Conservation (phyloP, 805 yeast genomes). For the Priceomyces haplophilus region DNA sequence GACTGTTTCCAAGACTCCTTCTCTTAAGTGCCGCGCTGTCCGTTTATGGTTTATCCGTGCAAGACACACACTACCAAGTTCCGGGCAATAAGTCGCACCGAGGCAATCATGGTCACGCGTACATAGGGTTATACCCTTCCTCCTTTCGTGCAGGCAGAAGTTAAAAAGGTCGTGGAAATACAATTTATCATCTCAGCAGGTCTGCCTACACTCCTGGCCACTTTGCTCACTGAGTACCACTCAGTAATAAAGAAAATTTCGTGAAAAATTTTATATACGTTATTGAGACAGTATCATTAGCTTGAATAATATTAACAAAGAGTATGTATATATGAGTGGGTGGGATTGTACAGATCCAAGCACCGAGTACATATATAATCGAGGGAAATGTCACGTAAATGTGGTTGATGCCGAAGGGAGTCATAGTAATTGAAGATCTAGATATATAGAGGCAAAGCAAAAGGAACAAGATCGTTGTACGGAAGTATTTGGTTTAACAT, state of each 20-base stretch:
- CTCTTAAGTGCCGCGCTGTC: no score
- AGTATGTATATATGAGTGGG: slow-evolving; percentile 1
- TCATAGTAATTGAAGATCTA: no score
- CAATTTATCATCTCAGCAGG: neutral
- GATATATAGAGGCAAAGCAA: no score
- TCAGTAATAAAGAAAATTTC: slow-evolving; percentile 1
- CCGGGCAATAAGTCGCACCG: neutral
- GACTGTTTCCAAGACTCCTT: no score
- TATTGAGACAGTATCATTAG: slow-evolving; percentile 1
- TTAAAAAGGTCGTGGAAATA: neutral
- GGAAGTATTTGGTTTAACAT: no score
- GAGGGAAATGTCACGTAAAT: no score
- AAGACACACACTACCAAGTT: neutral
- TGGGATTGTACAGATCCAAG: no score
- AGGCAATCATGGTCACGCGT: neutral
- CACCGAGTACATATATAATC: no score
- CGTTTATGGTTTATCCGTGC: no score
- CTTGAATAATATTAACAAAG: slow-evolving; percentile 3
- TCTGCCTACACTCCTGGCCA: neutral
- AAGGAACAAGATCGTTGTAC: no score
- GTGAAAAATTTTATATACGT: slow-evolving; percentile 5
- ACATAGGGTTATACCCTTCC: slow-evolving; percentile 2
- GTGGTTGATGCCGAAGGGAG: no score
- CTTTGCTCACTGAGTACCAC: neutral
- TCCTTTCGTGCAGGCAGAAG: neutral